Conservation (phyloP, 2,329 filamentous ascomycete genomes). For the Stagonosporopsis tanaceti region DNA sequence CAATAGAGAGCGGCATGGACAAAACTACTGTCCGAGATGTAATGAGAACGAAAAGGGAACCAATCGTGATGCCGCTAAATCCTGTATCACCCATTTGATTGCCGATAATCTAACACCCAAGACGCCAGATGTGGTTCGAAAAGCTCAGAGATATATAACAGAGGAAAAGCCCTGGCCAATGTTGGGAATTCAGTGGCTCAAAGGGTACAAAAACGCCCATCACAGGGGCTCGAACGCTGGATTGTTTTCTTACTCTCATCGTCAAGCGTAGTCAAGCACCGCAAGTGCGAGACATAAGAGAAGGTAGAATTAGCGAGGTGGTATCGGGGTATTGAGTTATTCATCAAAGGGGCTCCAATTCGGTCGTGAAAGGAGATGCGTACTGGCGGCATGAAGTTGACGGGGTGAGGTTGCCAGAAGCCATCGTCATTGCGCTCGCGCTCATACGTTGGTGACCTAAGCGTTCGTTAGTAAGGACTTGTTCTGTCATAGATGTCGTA, state of each 20-base stretch:
- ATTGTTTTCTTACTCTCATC: slow-evolving; percentile 37
- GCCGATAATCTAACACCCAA: slow-evolving; percentile 24
- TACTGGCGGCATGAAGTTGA: slow-evolving; percentile 16
- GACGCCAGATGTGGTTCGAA: slow-evolving; percentile 21
- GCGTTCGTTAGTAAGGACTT: slow-evolving; percentile 22
- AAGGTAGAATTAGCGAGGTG: slow-evolving; percentile 28
- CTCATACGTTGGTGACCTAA: slow-evolving; percentile 50
- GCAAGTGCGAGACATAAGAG: slow-evolving; percentile 31
- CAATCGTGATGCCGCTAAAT: slow-evolving; percentile 22
- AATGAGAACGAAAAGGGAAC: slow-evolving; percentile 10
- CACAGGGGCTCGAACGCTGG: slow-evolving; percentile 28
- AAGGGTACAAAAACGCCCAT: slow-evolving; percentile 21
- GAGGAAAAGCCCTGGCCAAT: slow-evolving; percentile 22
- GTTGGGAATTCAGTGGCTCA: slow-evolving; percentile 10
- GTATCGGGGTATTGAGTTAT: slow-evolving; percentile 22
- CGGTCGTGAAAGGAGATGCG: slow-evolving; percentile 23
- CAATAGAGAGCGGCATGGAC: slow-evolving; percentile 18
- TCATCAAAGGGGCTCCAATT: slow-evolving; percentile 23
- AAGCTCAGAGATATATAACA: slow-evolving; percentile 34
- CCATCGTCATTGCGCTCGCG: slow-evolving; percentile 29
- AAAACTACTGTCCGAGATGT: slow-evolving; percentile 21
- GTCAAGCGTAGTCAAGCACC: slow-evolving; percentile 38
- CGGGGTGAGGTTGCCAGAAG: slow-evolving; percentile 11
- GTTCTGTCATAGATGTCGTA: not conserved
- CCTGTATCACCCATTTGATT: slow-evolving; percentile 25